Conservation (phyloP, 2,329 filamentous ascomycete species). For the Pezicula radicicola region DNA sequence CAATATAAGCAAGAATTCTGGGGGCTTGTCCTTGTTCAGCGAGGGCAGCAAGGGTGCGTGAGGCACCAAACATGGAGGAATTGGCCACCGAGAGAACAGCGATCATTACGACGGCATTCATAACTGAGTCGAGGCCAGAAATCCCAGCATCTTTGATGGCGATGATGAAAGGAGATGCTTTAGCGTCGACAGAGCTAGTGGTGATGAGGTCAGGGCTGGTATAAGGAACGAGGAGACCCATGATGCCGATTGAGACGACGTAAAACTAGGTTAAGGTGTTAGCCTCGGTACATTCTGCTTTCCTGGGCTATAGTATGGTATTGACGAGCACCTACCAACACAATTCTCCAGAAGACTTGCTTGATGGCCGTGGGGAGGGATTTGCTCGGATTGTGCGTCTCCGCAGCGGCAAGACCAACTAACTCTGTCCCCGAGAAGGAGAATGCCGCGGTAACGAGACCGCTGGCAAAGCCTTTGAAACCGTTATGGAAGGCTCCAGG, state of each 20-base stretch:
- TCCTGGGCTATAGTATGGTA: too few relatives aligned
- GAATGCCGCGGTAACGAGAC: slow-evolving; percentile 75
- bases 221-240: slow-evolving; percentile 81
- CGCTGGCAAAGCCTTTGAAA: slow-evolving; percentile 76
- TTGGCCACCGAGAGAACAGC: slow-evolving; percentile 90
- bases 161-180: slow-evolving; percentile 89
- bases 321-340: slow-evolving; percentile 48
- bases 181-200: slow-evolving; percentile 58
- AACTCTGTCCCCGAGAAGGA: slow-evolving; percentile 76
- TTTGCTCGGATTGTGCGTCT: slow-evolving; percentile 76
- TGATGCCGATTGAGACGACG: slow-evolving; percentile 74
- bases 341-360: slow-evolving; percentile 96
- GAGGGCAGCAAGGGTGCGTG: slow-evolving; percentile 82
- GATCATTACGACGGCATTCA: slow-evolving; percentile 92
- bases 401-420: slow-evolving; percentile 73
- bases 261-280: slow-evolving; percentile 60
- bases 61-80: slow-evolving; percentile 87
- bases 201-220: slow-evolving; percentile 60
- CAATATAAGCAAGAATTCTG: slow-evolving; percentile 73
- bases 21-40: slow-evolving; percentile 87
- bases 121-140: slow-evolving; percentile 74
- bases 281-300: too few relatives aligned
- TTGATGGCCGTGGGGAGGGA: slow-evolving; percentile 84
- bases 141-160: slow-evolving; percentile 85
- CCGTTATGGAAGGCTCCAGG: slow-evolving; percentile 82